Conservation (phyloP, 2,329 filamentous ascomycete genomes). For the Ophiostoma pallidulum region DNA sequence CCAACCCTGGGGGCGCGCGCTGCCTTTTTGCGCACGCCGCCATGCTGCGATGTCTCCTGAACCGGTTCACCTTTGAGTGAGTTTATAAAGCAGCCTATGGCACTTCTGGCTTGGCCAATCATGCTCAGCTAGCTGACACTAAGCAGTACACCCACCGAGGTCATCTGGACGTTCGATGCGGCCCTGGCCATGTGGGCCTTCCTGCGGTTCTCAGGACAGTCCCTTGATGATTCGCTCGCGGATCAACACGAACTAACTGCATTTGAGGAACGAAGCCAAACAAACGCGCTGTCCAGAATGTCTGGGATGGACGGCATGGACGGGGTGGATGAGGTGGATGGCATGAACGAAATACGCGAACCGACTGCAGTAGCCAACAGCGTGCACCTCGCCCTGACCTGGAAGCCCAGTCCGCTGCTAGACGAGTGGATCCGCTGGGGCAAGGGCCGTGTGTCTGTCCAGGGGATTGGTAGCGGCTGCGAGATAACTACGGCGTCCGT, state of each 20-base stretch:
- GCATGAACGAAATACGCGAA: too few relatives aligned
- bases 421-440: neutral
- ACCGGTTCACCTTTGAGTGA: slow-evolving; percentile 1
- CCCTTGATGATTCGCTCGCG: neutral
- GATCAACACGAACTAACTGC: too few relatives aligned
- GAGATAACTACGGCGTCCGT: neutral
- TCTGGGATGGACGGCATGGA: too few relatives aligned
- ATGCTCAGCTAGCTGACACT: neutral
- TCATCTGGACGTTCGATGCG: slow-evolving; percentile 1
- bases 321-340: too few relatives aligned
- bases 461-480: neutral
- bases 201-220: neutral
- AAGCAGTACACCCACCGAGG: slow-evolving; percentile 1
- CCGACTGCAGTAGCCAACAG: too few relatives aligned
- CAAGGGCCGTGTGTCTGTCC: neutral
- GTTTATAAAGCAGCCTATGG: neutral
- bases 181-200: neutral
- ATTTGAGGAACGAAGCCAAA: too few relatives aligned
- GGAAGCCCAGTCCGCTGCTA: neutral
- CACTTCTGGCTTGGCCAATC: too few relatives aligned
- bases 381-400: neutral
- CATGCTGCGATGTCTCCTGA: neutral
- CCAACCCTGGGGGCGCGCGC: neutral
- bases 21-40: neutral
- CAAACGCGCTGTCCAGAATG: too few relatives aligned